Evolutionary conservation across 768 basidiomycete genomes (phyloP).

Genomic region (Psilocybe cyanescens): DNA sequence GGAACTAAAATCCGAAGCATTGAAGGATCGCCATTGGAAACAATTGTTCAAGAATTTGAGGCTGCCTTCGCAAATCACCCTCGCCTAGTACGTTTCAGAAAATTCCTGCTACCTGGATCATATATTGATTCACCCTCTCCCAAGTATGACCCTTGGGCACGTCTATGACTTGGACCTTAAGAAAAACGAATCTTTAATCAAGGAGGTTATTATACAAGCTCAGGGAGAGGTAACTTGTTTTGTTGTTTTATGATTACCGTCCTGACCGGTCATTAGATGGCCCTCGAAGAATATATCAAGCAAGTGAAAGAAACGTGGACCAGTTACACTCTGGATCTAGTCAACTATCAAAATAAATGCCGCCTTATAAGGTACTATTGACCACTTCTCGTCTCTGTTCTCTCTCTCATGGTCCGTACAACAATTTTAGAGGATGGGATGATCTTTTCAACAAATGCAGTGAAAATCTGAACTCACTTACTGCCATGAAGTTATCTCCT

Average conservation of each 20-base stretch:
- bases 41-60: conserved; percentile 91
- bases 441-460: conserved; percentile 96
- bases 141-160: conserved; percentile 91
- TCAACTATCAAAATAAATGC: conserved; percentile 99
- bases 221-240: conserved; percentile 81
- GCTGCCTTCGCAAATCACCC: conserved; percentile 73
- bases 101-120: neutral
- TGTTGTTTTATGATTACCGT: conserved; percentile 17
- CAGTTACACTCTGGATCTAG: conserved; percentile 91
- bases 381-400: conserved; percentile 2
- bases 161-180: conserved; percentile 98
- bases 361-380: conserved; percentile 78
- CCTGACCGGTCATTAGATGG: conserved; percentile 66
- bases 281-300: conserved; percentile 92
- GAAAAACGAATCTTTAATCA: conserved; percentile 88
- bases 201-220: conserved; percentile 95
- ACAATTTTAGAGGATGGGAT: conserved; percentile 81
- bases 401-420: conserved; percentile 4
- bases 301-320: conserved; percentile 98
- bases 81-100: conserved; percentile 60
- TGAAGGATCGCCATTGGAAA: conserved; percentile 99
- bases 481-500: conserved; percentile 97
- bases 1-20: conserved; percentile 94
- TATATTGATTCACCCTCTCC: conserved; percentile 6
- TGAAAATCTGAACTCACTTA: conserved; percentile 94